A percentile compares a stretch with the other conserved stretches of the same genome.
These are phyloP conservation scores for Cyberlindnera euphorbiae DNA, from an alignment of 805 yeast species.

Conservation along the genomic window DNA sequence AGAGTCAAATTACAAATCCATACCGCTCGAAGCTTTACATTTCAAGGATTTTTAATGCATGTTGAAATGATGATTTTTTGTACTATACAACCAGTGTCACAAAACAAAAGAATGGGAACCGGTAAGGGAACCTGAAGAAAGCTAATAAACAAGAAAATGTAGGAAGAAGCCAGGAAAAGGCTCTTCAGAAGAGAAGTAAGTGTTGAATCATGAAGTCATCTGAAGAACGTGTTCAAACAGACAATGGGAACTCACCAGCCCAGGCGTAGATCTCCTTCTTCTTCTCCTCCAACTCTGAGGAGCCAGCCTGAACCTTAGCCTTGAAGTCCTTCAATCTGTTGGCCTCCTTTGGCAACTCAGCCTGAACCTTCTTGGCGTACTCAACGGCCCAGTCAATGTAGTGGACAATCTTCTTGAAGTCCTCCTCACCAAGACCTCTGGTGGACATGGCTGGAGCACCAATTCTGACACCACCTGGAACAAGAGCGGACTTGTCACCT, in stretches of 20 bases:
- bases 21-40: no score
- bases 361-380: constrained; percentile 73
- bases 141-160: background rate
- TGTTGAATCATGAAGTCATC: background rate
- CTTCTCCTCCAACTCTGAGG: constrained; percentile 59
- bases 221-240: constrained; percentile 35
- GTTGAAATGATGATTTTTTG: no score
- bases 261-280: constrained; percentile 80
- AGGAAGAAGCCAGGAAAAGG: no score
- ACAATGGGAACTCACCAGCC: constrained; percentile 84
- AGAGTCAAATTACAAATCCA: no score
- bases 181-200: no score
- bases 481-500: constrained; percentile 91
- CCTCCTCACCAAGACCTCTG: constrained; percentile 88
- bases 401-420: constrained; percentile 72
- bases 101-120: no score
- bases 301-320: constrained; percentile 67
- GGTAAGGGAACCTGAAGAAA: no score
- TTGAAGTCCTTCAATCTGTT: constrained; percentile 96
- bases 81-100: no score
- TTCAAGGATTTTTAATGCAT: no score
- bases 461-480: constrained; percentile 93
- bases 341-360: constrained; percentile 81
- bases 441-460: constrained; percentile 99
- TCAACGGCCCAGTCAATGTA: constrained; percentile 78